These are phyloP conservation scores for Sophora flavescens DNA, from an alignment of 306 rosid genomes.

Conservation along the genomic window DNA sequence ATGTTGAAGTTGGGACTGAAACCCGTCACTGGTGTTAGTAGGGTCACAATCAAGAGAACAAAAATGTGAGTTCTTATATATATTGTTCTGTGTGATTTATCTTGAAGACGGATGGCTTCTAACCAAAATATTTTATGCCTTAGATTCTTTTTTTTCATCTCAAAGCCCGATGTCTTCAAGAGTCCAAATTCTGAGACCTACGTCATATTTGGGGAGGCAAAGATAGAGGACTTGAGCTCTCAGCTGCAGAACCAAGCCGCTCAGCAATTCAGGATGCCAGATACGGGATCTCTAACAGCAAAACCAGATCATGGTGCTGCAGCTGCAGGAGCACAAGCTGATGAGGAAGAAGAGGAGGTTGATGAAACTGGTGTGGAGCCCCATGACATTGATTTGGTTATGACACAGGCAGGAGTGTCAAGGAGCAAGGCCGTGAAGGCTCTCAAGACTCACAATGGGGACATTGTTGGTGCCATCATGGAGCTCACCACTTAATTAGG, in stretches of 20 bases:
- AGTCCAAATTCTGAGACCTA: slow-evolving; percentile 89
- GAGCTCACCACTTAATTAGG: slow-evolving; percentile 75
- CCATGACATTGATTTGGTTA: slow-evolving; percentile 85
- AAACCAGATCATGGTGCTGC: slow-evolving; percentile 63
- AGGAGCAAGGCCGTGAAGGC: slow-evolving; percentile 93
- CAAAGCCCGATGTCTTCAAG: slow-evolving; percentile 93
- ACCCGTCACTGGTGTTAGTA: slow-evolving; percentile 85
- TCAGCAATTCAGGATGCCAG: slow-evolving; percentile 92
- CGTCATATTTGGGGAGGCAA: slow-evolving; percentile 86
- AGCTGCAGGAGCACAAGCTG: slow-evolving; percentile 60
- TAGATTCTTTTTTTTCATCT: slow-evolving; percentile 86
- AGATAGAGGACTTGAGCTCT: slow-evolving; percentile 89
- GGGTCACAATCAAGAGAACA: slow-evolving; percentile 92
- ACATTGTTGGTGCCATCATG: slow-evolving; percentile 93
- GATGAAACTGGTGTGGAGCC: slow-evolving; percentile 78
- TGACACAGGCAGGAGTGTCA: slow-evolving; percentile 94
- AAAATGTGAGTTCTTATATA: slow-evolving; percentile 61
- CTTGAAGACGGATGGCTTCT: not conserved
- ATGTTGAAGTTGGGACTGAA: slow-evolving; percentile 95
- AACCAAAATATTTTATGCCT: slow-evolving; percentile 31
- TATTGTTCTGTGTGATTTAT: not conserved
- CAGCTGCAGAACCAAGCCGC: slow-evolving; percentile 93
- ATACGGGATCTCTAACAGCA: slow-evolving; percentile 65
- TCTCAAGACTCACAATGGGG: slow-evolving; percentile 80
- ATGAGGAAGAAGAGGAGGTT: slow-evolving; percentile 78